Evolutionary conservation across 257 asterid species (phyloP).

Genomic region (Rauvolfia tetraphylla): DNA sequence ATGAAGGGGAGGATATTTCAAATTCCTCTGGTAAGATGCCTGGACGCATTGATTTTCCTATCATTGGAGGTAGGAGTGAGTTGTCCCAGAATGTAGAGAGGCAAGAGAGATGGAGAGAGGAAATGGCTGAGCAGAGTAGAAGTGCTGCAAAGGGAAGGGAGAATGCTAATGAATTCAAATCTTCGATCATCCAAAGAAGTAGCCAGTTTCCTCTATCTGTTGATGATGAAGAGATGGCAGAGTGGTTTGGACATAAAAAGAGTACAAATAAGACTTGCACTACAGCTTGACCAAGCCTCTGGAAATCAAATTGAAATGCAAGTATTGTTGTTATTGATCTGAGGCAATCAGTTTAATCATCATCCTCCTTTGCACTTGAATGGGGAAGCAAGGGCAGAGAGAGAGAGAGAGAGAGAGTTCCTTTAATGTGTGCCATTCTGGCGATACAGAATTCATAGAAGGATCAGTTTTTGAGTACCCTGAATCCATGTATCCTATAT

Average conservation of each 20-base stretch:
- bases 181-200: constrained; percentile 20
- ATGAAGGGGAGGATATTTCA: constrained; percentile 30
- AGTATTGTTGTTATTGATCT: neutral
- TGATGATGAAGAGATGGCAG: constrained; percentile 64
- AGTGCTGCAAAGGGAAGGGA: constrained; percentile 29
- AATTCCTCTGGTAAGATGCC: constrained; percentile 22
- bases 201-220: constrained; percentile 16
- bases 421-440: no score
- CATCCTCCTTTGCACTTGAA: no score
- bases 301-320: neutral
- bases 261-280: neutral
- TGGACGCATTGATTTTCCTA: constrained; percentile 57
- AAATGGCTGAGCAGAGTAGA: constrained; percentile 34
- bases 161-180: constrained; percentile 28
- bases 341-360: neutral
- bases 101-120: constrained; percentile 58
- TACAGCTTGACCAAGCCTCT: neutral
- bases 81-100: constrained; percentile 41
- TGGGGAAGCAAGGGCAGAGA: neutral
- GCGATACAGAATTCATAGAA: no score
- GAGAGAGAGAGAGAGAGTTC: neutral
- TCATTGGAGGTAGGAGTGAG: constrained; percentile 71
- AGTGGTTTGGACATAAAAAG: constrained; percentile 55
- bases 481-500: neutral
- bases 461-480: neutral